These are phyloP conservation scores for Stephania yunnanensis DNA, from an alignment of 164 flowering plant genomes.

Conservation along the genomic window DNA sequence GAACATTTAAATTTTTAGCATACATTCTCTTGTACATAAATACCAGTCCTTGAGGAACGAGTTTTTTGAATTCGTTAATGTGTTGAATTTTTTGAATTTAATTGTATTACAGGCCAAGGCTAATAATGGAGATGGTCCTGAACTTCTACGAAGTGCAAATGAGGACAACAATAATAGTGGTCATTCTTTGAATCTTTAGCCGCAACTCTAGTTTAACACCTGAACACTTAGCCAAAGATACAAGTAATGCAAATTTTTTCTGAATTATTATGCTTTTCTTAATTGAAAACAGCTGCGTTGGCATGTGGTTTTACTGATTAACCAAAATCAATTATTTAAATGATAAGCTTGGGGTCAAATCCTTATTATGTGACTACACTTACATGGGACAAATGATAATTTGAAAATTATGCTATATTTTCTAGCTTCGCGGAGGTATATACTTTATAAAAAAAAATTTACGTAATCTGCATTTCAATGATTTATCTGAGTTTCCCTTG, in stretches of 20 bases:
- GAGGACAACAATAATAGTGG: constrained; percentile 66
- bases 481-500: no score
- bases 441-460: no score
- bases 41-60: not conserved
- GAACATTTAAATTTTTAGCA: no score
- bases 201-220: constrained; percentile 84
- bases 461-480: no score
- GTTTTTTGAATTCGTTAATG: not conserved
- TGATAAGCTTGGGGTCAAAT: not conserved
- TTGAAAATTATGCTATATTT: no score
- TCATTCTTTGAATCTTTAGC: constrained; percentile 93
- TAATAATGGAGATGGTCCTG: constrained; percentile 98
- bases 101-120: constrained; percentile 63
- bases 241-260: constrained; percentile 49
- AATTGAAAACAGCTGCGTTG: not conserved
- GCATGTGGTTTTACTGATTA: not conserved
- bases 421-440: no score
- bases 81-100: not conserved
- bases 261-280: not conserved
- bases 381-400: no score
- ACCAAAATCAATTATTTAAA: not conserved
- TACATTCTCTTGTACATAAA: no score
- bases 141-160: constrained; percentile 57
- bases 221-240: constrained; percentile 87
- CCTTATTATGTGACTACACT: not conserved